Evolutionary conservation across 176 grass and related monocot genomes (phyloP).

Genomic region (Areca catechu): DNA sequence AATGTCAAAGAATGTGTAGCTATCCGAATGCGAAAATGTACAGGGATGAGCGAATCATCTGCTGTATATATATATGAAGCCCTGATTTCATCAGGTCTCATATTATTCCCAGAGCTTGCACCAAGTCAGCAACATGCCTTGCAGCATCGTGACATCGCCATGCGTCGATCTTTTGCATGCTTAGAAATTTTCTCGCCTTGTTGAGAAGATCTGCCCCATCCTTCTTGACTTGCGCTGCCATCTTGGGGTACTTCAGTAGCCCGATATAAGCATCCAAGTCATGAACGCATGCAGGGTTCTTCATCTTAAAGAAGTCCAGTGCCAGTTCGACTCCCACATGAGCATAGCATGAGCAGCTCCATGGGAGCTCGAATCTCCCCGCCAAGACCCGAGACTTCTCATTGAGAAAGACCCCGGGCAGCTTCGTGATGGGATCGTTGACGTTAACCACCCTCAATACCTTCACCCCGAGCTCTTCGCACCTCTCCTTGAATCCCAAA

Average conservation of each 20-base stretch:
- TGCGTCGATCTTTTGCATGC: neutral
- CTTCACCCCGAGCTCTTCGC: slow-evolving; percentile 4
- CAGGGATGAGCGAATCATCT: neutral
- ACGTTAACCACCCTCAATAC: neutral
- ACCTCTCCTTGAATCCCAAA: neutral
- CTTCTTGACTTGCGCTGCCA: neutral
- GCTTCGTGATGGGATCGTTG: neutral
- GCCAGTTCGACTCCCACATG: slow-evolving; percentile 3
- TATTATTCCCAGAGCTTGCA: neutral
- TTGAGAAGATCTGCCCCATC: neutral
- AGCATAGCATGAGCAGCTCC: slow-evolving; percentile 3
- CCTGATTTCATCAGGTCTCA: neutral
- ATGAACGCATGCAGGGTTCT: slow-evolving; percentile 2
- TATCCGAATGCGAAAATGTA: neutral
- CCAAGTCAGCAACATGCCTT: neutral
- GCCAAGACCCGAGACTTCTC: neutral
- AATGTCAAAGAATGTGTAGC: too few species aligned
- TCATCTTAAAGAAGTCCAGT: slow-evolving; percentile 4
- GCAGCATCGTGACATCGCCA: neutral
- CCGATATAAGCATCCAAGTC: neutral
- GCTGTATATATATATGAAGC: neutral
- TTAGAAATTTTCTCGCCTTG: neutral
- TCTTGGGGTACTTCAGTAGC: neutral
- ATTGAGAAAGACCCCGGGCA: neutral
- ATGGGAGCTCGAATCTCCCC: neutral